phyloP scores from a whole-genome alignment of 495 filamentous ascomycete genomes.

The Talaromyces adpressus region DNA sequence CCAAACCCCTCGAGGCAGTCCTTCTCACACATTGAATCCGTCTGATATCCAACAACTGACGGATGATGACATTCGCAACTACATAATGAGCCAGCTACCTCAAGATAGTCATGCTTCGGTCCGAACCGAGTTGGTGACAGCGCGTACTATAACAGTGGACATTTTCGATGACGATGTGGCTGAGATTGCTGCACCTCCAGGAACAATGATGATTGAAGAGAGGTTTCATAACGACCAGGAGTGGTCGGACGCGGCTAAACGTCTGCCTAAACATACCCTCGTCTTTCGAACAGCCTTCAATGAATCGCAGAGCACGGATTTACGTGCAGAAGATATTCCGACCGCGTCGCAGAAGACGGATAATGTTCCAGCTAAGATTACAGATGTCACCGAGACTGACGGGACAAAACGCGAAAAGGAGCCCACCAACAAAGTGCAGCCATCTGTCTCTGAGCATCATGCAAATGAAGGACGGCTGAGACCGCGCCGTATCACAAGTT shows the following conservation, averaged over 20 bases:
- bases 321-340: conserved; percentile 9
- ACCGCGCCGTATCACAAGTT: conserved; percentile 6
- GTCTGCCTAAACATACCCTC: conserved; percentile 33
- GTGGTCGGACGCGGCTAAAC: conserved; percentile 10
- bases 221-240: conserved; percentile 33
- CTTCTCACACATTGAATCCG: conserved; percentile 5
- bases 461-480: conserved; percentile 3
- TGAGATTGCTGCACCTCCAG: conserved; percentile 55
- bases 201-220: conserved; percentile 60
- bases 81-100: conserved; percentile 41
- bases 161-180: conserved; percentile 53
- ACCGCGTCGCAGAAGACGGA: background rate
- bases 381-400: background rate
- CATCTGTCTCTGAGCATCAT: background rate
- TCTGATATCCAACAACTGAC: conserved; percentile 29
- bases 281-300: conserved; percentile 41
- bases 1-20: background rate
- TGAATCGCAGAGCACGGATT: conserved; percentile 31
- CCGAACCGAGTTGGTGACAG: conserved; percentile 54
- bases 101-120: conserved; percentile 51
- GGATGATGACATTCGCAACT: conserved; percentile 37
- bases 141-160: conserved; percentile 66
- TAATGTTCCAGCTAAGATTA: background rate
- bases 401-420: background rate
- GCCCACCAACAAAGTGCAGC: background rate